These are phyloP conservation scores for Linaria vulgaris DNA, from an alignment of 257 asterid genomes.

Conservation along the genomic window DNA sequence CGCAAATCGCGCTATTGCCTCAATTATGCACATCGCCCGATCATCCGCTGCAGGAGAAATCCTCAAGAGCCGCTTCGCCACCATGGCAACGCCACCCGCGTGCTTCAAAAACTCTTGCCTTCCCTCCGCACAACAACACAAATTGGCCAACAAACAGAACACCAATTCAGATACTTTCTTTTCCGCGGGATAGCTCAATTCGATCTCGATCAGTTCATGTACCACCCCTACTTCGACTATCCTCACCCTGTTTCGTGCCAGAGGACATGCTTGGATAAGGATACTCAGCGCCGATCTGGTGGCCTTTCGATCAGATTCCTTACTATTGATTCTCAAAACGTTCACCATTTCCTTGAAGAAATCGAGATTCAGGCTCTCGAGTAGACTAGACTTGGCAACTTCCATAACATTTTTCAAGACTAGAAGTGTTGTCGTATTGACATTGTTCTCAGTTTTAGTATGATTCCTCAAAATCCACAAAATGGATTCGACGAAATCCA, in stretches of 20 bases:
- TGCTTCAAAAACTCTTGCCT: conserved; percentile 69
- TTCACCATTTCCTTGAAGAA: conserved; percentile 40
- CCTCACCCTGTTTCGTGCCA: conserved; percentile 49
- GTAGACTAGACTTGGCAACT: conserved; percentile 4
- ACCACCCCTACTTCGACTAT: conserved; percentile 58
- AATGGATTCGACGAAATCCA: conserved; percentile 41
- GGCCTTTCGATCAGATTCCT: conserved; percentile 36
- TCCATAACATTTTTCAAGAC: conserved; percentile 38
- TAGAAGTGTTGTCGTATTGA: conserved; percentile 35
- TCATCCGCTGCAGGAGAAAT: conserved; percentile 65
- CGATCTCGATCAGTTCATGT: conserved; percentile 54
- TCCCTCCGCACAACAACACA: conserved; percentile 81
- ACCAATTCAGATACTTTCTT: conserved; percentile 52
- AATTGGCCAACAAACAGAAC: conserved; percentile 50
- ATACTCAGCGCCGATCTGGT: conserved; percentile 43
- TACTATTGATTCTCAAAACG: conserved; percentile 23
- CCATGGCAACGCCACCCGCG: conserved; percentile 63
- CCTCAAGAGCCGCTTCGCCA: conserved; percentile 62
- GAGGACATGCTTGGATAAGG: conserved; percentile 40
- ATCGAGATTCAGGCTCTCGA: conserved; percentile 33
- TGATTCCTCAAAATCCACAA: conserved; percentile 44
- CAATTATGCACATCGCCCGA: conserved; percentile 48
- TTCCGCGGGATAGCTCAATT: conserved; percentile 37
- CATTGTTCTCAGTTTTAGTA: neutral
- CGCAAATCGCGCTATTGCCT: conserved; percentile 49